Evolutionary conservation across 2,329 filamentous ascomycete genomes (phyloP).

Genomic region (Teratosphaeria viscida): DNA sequence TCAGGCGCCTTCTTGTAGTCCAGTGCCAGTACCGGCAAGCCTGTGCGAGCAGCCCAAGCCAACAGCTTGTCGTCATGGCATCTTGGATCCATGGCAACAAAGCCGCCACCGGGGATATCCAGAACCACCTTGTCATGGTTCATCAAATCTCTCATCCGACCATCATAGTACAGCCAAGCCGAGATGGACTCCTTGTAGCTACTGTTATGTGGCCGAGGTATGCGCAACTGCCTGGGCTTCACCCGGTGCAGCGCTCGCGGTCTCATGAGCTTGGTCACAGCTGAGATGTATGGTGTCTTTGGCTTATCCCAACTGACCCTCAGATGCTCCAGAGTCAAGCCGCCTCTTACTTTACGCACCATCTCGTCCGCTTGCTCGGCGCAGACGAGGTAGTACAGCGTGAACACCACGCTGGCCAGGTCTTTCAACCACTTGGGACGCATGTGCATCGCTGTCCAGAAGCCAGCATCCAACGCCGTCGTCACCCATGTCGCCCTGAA

Average conservation of each 20-base stretch:
- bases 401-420: conserved; percentile 71
- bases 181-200: conserved; percentile 73
- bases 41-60: conserved; percentile 81
- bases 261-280: conserved; percentile 61
- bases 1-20: conserved; percentile 87
- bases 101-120: conserved; percentile 88
- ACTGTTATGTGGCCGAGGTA: conserved; percentile 68
- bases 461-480: conserved; percentile 88
- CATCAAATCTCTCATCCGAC: conserved; percentile 65
- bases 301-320: conserved; percentile 93
- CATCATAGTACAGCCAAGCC: conserved; percentile 92
- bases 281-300: conserved; percentile 72
- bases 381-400: conserved; percentile 80
- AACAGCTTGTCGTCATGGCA: conserved; percentile 90
- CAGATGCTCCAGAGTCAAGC: conserved; percentile 81
- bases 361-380: conserved; percentile 95
- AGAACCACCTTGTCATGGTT: conserved; percentile 69
- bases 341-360: conserved; percentile 77
- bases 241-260: conserved; percentile 54
- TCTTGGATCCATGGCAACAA: conserved; percentile 92
- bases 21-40: conserved; percentile 78
- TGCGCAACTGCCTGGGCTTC: conserved; percentile 69
- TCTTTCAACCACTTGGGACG: conserved; percentile 70
- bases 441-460: conserved; percentile 97
- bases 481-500: conserved; percentile 96